Conservation (phyloP, 2,329 filamentous ascomycete species). For the Lomentospora prolificans region DNA sequence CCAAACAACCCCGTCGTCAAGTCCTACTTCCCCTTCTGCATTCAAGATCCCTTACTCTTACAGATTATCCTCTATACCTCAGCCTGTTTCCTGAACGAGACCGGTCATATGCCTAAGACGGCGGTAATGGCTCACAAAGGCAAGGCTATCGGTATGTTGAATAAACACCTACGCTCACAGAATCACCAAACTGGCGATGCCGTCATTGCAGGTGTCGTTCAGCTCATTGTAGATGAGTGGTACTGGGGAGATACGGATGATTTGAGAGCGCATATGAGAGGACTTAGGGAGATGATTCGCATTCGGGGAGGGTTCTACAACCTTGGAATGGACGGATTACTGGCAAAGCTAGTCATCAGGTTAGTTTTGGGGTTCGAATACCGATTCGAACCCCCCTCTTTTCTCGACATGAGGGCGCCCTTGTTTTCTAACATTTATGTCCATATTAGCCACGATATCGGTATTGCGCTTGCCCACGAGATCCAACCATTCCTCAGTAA, state of each 20-base stretch:
- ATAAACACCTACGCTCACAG: constrained; percentile 31
- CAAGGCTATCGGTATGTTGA: constrained; percentile 33
- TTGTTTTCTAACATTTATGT: background rate
- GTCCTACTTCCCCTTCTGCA: constrained; percentile 35
- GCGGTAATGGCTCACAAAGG: constrained; percentile 33
- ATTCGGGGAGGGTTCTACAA: constrained; percentile 34
- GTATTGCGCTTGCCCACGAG: constrained; percentile 39
- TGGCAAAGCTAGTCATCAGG: constrained; percentile 39
- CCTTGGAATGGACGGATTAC: constrained; percentile 34
- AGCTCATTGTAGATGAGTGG: constrained; percentile 42
- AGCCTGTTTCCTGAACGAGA: constrained; percentile 40
- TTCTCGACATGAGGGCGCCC: too few relatives aligned
- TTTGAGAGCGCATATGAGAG: constrained; percentile 34
- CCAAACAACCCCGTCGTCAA: constrained; percentile 34
- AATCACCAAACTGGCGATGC: constrained; percentile 30
- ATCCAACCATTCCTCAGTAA: constrained; percentile 29
- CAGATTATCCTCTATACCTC: constrained; percentile 41
- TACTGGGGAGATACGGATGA: constrained; percentile 39
- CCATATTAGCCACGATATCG: constrained; percentile 30
- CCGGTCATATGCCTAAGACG: constrained; percentile 33
- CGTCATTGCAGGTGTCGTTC: constrained; percentile 36
- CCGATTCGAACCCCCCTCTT: too few relatives aligned
- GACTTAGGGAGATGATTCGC: constrained; percentile 37
- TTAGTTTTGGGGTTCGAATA: constrained; percentile 23
- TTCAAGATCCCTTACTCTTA: constrained; percentile 38